phyloP scores from a whole-genome alignment of 1,139 yeast species.

The Kodamaea arcana region DNA sequence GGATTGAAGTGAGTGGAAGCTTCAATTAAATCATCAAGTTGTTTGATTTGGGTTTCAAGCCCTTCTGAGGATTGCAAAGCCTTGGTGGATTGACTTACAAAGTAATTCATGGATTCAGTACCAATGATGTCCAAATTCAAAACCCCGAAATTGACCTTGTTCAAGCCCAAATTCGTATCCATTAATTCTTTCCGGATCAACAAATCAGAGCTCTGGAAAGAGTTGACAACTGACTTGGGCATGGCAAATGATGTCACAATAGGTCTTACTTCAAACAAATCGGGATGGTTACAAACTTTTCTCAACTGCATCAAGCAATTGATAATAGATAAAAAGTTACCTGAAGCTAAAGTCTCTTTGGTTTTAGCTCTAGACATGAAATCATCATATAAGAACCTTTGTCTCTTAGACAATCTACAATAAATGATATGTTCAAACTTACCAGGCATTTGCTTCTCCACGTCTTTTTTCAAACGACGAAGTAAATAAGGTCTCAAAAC shows the following conservation, averaged over 20 bases:
- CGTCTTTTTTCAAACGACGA: constrained; percentile 91
- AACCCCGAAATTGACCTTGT: constrained; percentile 46
- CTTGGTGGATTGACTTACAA: constrained; percentile 44
- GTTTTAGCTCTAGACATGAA: constrained; percentile 97
- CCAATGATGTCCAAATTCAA: constrained; percentile 58
- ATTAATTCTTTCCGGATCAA: constrained; percentile 39
- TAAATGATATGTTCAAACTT: constrained; percentile 93
- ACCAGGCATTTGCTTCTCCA: constrained; percentile 98
- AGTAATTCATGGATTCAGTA: constrained; percentile 44
- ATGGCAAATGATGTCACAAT: constrained; percentile 85
- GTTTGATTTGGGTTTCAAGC: constrained; percentile 40
- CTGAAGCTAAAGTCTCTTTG: constrained; percentile 87
- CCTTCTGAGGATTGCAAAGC: constrained; percentile 45
- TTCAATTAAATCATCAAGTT: constrained; percentile 34
- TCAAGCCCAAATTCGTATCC: constrained; percentile 16
- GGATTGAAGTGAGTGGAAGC: constrained; percentile 24
- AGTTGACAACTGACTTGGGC: constrained; percentile 56
- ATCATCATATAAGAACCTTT: constrained; percentile 88
- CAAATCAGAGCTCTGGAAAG: constrained; percentile 42
- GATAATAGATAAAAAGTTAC: constrained; percentile 90
- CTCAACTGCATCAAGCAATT: constrained; percentile 97
- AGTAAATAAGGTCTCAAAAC: constrained; percentile 88
- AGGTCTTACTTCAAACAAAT: constrained; percentile 92
- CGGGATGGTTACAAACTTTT: constrained; percentile 97
- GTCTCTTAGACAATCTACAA: constrained; percentile 90